Evolutionary conservation across 768 basidiomycete genomes (phyloP), one percentile per base, ranked within the genome.

Genomic region (Rhodotorula kratochvilovae): DNA sequence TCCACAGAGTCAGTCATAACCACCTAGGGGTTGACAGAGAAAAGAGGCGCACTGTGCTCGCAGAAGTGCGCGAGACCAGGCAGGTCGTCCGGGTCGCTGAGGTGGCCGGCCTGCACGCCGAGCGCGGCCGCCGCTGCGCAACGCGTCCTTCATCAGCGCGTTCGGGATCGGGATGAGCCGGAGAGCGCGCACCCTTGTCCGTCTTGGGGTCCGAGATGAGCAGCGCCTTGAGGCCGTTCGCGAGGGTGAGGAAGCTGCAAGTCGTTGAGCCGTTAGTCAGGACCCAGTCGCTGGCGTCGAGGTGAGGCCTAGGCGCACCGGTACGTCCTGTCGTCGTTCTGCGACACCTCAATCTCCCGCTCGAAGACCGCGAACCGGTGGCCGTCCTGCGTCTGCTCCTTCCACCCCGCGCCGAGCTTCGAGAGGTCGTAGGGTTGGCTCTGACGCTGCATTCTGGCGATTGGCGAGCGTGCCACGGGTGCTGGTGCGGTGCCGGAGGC

Each of bases 51-150:
- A 71, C 70, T 67, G 58, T 74, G 73, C 61, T 74, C 73, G 69
- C 81, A 82, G 77, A 81, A 81, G 75, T 81, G 81, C 19, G 81
- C 81, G 70, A 80, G 80, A 29, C 81, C 81, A 2, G 79, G 80
- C 36, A 81, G 68, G 67, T 80, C 78, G n/a, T 77, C 79, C 4
- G 81, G 81, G 76, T 82, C 82, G 48, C 71, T 77, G 53, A 82
- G 70, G 74, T 81, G 81, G 16, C 82, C 82, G 16, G 81, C 80
- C 27, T 80, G 79, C 0, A 82, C 82, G 73, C 80, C 79, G 77
- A 82, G 77, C 29, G 79, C 78, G 1, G 80, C 82, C 19, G 82
- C 80, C 3, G 80, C 60, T 61, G 53, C 21, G 31, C 1, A 29
- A 23, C 29, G 16, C 5, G 36, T 54, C 13, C 42, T 33, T 7